These are phyloP conservation scores for Cyberlindnera saturnus DNA, from an alignment of 805 yeast genomes.

Conservation along the genomic window DNA sequence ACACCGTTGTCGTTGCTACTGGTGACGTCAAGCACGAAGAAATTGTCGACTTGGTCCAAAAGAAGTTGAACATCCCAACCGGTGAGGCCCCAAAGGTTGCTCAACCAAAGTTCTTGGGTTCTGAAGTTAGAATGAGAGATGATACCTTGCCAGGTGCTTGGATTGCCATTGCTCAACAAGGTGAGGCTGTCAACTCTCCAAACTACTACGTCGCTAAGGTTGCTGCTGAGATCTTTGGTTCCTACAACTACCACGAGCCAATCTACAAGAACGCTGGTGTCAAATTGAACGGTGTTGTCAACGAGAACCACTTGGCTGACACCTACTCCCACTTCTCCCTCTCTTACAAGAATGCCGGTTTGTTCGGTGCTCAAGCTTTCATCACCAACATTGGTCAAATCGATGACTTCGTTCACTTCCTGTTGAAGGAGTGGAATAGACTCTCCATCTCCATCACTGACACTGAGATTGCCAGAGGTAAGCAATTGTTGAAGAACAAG, in stretches of 20 bases:
- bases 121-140: conserved; percentile 84
- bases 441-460: conserved; percentile 68
- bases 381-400: conserved; percentile 51
- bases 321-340: conserved; percentile 64
- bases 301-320: conserved; percentile 69
- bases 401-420: conserved; percentile 77
- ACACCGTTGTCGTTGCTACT: conserved; percentile 62
- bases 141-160: conserved; percentile 80
- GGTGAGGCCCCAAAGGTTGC: conserved; percentile 46
- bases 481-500: conserved; percentile 61
- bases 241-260: conserved; percentile 49
- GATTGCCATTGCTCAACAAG: conserved; percentile 68
- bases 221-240: conserved; percentile 59
- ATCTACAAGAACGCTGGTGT: conserved; percentile 55
- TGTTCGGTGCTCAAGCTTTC: conserved; percentile 76
- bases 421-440: conserved; percentile 85
- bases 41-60: conserved; percentile 60
- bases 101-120: conserved; percentile 70
- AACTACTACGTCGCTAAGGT: conserved; percentile 68
- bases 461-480: conserved; percentile 74
- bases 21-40: conserved; percentile 70
- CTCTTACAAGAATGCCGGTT: conserved; percentile 71
- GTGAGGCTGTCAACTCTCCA: conserved; percentile 59
- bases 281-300: conserved; percentile 62
- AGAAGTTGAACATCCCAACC: conserved; percentile 39